Percentiles rank a stretch among this genome's conserved stretches.
These are phyloP conservation scores for Cryphonectria carpinicola DNA, from an alignment of 2,329 filamentous ascomycete species.

Conservation along the genomic window DNA sequence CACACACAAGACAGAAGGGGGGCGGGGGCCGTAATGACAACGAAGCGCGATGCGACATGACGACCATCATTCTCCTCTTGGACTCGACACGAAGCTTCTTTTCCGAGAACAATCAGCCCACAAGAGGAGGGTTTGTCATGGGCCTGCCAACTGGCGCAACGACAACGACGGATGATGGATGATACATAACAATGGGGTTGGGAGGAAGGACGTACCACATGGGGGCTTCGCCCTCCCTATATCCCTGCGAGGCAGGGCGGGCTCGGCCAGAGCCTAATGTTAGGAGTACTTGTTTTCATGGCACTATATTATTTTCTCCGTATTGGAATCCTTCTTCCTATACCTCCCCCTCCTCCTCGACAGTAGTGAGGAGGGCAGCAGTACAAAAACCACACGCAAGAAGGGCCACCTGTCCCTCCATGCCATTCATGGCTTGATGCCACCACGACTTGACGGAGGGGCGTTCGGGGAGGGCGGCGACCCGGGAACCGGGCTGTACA, in stretches of 20 bases:
- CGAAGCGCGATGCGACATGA: conserved; percentile 27
- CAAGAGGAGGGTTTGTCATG: background rate
- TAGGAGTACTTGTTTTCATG: conserved; percentile 2
- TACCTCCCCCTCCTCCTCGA: conserved; percentile 19
- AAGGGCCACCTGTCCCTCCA: conserved; percentile 9
- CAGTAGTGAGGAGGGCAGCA: conserved; percentile 9
- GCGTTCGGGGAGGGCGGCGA: conserved; percentile 18
- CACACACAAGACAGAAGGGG: background rate
- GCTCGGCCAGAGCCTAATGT: background rate
- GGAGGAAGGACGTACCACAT: background rate
- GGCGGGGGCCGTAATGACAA: conserved; percentile 10
- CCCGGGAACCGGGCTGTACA: conserved; percentile 19
- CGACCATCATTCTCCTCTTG: conserved; percentile 21
- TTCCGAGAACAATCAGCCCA: background rate
- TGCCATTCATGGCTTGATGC: conserved; percentile 17
- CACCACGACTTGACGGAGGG: conserved; percentile 7
- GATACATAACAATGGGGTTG: background rate
- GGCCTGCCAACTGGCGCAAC: conserved; percentile 4
- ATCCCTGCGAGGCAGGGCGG: conserved; percentile 4
- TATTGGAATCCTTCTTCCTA: conserved; percentile 23
- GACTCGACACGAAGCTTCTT: conserved; percentile 16
- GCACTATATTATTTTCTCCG: conserved; percentile 22
- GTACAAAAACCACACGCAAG: background rate
- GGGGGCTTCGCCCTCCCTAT: background rate
- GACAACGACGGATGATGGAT: conserved; percentile 17